Evolutionary conservation across 331 rosid genomes (phyloP), one percentile per base, ranked within the genome.

Genomic region (Quercus lobata): DNA sequence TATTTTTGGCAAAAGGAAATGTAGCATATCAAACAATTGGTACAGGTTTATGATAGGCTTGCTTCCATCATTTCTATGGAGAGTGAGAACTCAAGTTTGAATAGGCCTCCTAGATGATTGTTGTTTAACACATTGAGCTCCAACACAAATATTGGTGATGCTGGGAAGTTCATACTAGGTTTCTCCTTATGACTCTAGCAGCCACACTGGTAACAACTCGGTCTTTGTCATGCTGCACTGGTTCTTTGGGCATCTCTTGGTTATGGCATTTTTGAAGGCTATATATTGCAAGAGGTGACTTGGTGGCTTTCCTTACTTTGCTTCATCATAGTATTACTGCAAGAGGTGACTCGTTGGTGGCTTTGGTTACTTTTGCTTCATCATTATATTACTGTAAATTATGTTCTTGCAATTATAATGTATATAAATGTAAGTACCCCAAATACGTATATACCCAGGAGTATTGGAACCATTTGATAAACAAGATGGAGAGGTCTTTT

Each of bases 31-130:
- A 65, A 21, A 41, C 46, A 72, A 34, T 55, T 76, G 63, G 77
- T 76, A 27, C 83, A 95, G 99, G 96, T 92, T 73, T 84, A 88
- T 56, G 89, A 84, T 46, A 90, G 99, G 87, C 88, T 92, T 69
- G 88, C 96, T 80, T 83, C 96, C 63, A 80, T 95, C 46, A 82
- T 95, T 71, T 90, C 95, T 79, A 86, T 92, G 94, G 97, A 95
- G 90, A 90, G 87, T 80, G 92, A 91, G 85, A 91, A 90, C 81
- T 84, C 90, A 57, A 88, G 88, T 79, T 85, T 84, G 88, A 88
- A 69, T 55, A 71, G 83, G 57, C 85, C 86, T 12, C 77, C 86
- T 78, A 80, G 81, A 46, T 83, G 80, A 84, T 52, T 49, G 56
- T 71, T 63, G 46, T 57, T 72, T 14, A 5, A 49, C 7, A 17